Conservation (phyloP, 1,284 basidiomycete genomes). For the Phlebopus sp. region DNA sequence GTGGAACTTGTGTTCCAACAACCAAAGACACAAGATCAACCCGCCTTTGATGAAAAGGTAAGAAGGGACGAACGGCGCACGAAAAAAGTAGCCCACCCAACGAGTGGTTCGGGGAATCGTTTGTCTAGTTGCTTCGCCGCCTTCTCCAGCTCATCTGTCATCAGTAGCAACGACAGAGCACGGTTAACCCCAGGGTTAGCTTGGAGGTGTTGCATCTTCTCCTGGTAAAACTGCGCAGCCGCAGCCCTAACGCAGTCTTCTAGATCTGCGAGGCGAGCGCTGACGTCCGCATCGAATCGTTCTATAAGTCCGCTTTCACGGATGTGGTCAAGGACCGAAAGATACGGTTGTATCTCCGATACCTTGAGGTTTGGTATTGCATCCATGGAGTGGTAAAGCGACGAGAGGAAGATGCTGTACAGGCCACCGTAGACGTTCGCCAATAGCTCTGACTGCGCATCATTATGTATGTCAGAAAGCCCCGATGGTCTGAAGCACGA, state of each 20-base stretch:
- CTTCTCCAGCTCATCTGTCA: slow-evolving; percentile 91
- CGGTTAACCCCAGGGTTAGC: slow-evolving; percentile 70
- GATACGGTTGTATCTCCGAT: slow-evolving; percentile 61
- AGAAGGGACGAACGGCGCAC: not conserved
- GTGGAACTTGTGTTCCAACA: slow-evolving; percentile 70
- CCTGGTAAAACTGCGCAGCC: slow-evolving; percentile 67
- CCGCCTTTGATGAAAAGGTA: slow-evolving; percentile 42
- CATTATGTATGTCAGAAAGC: slow-evolving; percentile 12
- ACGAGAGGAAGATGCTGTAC: slow-evolving; percentile 86
- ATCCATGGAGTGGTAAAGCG: slow-evolving; percentile 84
- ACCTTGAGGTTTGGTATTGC: slow-evolving; percentile 68
- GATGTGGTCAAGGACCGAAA: slow-evolving; percentile 70
- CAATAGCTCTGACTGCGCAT: slow-evolving; percentile 59
- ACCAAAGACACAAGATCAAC: slow-evolving; percentile 81
- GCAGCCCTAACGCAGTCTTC: slow-evolving; percentile 67
- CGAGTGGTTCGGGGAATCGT: slow-evolving; percentile 78
- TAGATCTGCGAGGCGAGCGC: slow-evolving; percentile 65
- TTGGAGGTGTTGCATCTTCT: slow-evolving; percentile 68
- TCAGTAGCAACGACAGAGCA: slow-evolving; percentile 73
- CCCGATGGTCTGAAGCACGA: slow-evolving; percentile 15
- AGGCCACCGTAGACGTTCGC: slow-evolving; percentile 64
- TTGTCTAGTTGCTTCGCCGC: slow-evolving; percentile 80
- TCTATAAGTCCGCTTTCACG: slow-evolving; percentile 66
- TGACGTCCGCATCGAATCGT: slow-evolving; percentile 64
- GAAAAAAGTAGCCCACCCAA: slow-evolving; percentile 57